Evolutionary conservation across 2,329 filamentous ascomycete genomes (phyloP), one percentile per base, ranked within the genome.

Genomic region (Nemania sp.): DNA sequence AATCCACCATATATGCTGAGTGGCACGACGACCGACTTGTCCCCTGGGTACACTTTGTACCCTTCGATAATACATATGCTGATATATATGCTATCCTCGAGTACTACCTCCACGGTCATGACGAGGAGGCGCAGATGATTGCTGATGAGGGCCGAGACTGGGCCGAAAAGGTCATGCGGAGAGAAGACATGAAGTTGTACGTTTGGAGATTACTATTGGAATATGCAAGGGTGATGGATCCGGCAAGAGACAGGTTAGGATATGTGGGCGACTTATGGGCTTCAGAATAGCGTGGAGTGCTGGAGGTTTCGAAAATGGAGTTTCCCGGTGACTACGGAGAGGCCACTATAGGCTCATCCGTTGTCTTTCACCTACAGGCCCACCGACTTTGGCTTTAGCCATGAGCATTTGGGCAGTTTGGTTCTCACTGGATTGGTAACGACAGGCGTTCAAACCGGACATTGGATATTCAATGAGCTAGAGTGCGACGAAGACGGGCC

Each of bases 31-130:
- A 81, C 37, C 78, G 88, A 6, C 75, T 91, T 0, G 72, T 83
- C 12, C 82, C 86, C 0, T 91, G 88, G 88, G 74, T 80, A 58
- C 88, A 91, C 70, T 91, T 88, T 62, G 81, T 86, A 1, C 88
- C 88, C 2, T 77, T 91, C 64, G 85, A 89, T 67, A 87, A 87
- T 64, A 80, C 81, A 1, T 87, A 83, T 54, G 74, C 80, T 47
- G 88, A 90, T 41, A 67, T 89, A 8, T 89, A 88, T 61, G 79
- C 79, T 8, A 76, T 86, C 8, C 71, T 89, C 62, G 81, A 84
- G 43, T 90, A 84, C 68, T 87, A 90, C 55, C 73, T 84, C n/a
- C 83, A 88, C 61, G 71, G 40, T 1, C 52, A 59, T 26, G 58
- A 61, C 26, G 30, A 72, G 1, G 77, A 77, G n/a, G 87, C 85